Evolutionary conservation across 2,329 filamentous ascomycete genomes (phyloP), one percentile per base, ranked within the genome.

Genomic region (Aspergillus phoenicis): DNA sequence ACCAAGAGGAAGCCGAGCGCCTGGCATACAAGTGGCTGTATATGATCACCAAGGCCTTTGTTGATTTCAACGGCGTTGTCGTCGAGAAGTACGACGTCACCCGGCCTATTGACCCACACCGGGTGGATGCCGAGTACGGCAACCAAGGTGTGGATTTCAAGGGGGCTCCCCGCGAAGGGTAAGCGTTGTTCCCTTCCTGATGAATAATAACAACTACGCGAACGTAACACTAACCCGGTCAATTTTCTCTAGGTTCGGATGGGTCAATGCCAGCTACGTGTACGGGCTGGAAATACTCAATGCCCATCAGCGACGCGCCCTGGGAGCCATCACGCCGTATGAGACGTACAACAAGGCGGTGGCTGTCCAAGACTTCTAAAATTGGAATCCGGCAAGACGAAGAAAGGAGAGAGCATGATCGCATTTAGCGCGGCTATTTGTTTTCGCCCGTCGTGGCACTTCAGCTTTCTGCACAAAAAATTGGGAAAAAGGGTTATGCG

Each of bases 21-120:
- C 80, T 99, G 65, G 91, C 92, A 0, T 99, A 99, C 79, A 93
- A 95, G 77, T 99, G 95, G 95, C 81, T 97, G 57, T 96, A 93
- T 76, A 98, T 98, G 94, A 93, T 97, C 71, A 97, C 92, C 61
- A 97, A 96, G 79, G 93, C 95, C 0, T 98, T 98, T 80, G 93
- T 97, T 62, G 94, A 99, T 76, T 98, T 94, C 83, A 98, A 98
- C 73, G 95, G 95, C 41, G 93, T 97, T 8, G 94, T 99, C 1
- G 95, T 98, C 5, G 95, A 99, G 79, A 99, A 99, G 81, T 99
- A 99, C 80, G 91, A 99, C 77, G 95, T 99, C 62, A 98, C 94
- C 20, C 83, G 91, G 59, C 89, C 90, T 5, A 87, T 93, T 59
- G 93, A 97, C 71, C 93, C 95, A 39, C 95, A 98, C 78, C 89